Evolutionary conservation across 176 grass and related monocot species (phyloP).

Genomic region (Hordeum marinum): DNA sequence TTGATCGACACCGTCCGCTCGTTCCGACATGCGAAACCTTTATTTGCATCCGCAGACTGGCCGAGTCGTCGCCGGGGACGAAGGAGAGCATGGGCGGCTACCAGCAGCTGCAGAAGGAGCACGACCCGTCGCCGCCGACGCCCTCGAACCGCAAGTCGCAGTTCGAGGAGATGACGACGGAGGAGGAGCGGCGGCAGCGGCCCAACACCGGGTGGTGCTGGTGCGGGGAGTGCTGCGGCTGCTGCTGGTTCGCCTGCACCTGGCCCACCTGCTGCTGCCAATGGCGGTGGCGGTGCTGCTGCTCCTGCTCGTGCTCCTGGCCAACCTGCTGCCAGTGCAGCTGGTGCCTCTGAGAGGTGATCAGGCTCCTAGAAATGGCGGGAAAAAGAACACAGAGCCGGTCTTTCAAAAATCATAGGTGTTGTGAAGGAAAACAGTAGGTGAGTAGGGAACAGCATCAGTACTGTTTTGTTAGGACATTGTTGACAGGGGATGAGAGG

Average conservation of each 20-base stretch:
- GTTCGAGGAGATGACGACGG: constrained; percentile 49
- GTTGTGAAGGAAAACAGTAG: not conserved
- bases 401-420: not conserved
- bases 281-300: constrained; percentile 5
- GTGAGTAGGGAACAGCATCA: not conserved
- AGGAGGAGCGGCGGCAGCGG: constrained; percentile 24
- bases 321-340: not conserved
- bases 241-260: constrained; percentile 42
- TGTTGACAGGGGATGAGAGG: not conserved
- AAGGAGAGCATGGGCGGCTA: constrained; percentile 23
- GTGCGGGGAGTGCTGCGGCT: constrained; percentile 30
- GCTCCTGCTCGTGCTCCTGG: not conserved
- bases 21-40: not conserved
- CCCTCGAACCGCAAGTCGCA: not conserved
- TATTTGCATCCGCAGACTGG: constrained; percentile 24
- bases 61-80: constrained; percentile 37
- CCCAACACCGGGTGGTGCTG: constrained; percentile 22
- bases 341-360: constrained; percentile 18
- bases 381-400: not conserved
- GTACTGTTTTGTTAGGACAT: not conserved
- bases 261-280: constrained; percentile 18
- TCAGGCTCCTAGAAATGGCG: not conserved
- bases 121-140: not conserved
- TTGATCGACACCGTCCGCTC: not conserved
- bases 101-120: constrained; percentile 30